Evolutionary conservation across 2,329 filamentous ascomycete species (phyloP).

Genomic region (Thielaviopsis cerberus): DNA sequence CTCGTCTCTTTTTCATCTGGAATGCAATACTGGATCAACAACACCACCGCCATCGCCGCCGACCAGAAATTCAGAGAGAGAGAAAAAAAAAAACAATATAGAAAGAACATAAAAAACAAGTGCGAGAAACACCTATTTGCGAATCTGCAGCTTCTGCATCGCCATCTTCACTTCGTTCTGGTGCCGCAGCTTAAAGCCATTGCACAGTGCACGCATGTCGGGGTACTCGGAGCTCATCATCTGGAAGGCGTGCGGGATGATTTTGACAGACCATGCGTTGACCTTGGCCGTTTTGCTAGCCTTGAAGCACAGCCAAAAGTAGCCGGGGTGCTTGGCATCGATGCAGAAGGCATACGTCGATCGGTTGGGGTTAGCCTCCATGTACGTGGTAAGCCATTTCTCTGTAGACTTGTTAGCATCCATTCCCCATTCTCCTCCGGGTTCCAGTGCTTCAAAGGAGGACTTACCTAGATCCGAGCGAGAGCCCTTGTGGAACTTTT

Average conservation of each 20-base stretch:
- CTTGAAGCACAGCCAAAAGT: conserved; percentile 95
- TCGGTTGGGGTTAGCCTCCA: conserved; percentile 83
- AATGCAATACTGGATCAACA: neutral
- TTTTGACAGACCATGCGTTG: conserved; percentile 67
- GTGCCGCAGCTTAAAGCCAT: conserved; percentile 82
- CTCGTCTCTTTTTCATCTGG: neutral
- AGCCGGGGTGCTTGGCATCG: conserved; percentile 76
- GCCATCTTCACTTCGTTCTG: conserved; percentile 46
- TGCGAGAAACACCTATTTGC: conserved; percentile 1
- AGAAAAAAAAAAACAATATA: neutral
- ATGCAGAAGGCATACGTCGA: conserved; percentile 93
- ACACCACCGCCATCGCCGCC: neutral
- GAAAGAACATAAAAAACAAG: neutral
- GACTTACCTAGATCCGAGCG: conserved; percentile 67
- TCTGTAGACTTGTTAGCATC: conserved; percentile 33
- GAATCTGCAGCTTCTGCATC: conserved; percentile 14
- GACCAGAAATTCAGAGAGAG: neutral
- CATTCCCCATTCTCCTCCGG: too few species aligned
- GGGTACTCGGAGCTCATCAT: conserved; percentile 77
- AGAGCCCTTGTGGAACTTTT: conserved; percentile 76
- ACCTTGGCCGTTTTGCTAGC: conserved; percentile 57
- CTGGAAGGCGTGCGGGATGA: conserved; percentile 86
- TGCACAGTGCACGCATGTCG: conserved; percentile 86
- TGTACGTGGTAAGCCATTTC: conserved; percentile 89
- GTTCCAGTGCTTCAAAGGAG: conserved; percentile 2